Evolutionary conservation across 768 basidiomycete genomes (phyloP).

Genomic region (Termitomyces sp.): DNA sequence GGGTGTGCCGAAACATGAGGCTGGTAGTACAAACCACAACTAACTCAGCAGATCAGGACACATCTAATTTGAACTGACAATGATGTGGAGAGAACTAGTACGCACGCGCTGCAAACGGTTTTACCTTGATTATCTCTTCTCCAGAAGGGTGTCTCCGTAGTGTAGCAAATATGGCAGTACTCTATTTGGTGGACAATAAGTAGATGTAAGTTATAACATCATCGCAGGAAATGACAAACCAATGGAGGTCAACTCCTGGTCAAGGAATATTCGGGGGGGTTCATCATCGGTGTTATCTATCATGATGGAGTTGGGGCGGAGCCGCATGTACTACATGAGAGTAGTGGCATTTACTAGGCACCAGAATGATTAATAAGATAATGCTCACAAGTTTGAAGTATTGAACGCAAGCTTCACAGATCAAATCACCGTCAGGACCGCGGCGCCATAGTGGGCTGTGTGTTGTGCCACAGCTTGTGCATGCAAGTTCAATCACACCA

Average conservation of each 20-base stretch:
- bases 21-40: neutral
- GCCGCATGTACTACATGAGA: no score
- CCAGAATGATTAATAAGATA: neutral
- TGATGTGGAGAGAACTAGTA: neutral
- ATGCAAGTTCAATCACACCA: constrained; percentile 23
- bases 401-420: constrained; percentile 85
- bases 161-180: neutral
- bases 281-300: neutral
- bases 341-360: no score
- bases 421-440: constrained; percentile 82
- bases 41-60: neutral
- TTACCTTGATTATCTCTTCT: neutral
- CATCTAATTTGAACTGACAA: neutral
- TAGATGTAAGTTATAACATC: neutral
- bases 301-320: neutral
- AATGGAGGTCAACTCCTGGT: neutral
- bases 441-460: constrained; percentile 86
- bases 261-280: neutral
- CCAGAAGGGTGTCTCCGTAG: neutral
- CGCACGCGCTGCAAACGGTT: neutral
- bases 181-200: neutral
- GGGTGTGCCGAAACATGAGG: neutral
- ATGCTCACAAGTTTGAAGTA: constrained; percentile 75
- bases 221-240: neutral
- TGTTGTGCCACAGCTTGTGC: constrained; percentile 84